Percentiles rank a stretch among this genome's conserved stretches.
Evolutionary conservation across 805 yeast genomes (phyloP).

Genomic region (Pichia paraexigua): DNA sequence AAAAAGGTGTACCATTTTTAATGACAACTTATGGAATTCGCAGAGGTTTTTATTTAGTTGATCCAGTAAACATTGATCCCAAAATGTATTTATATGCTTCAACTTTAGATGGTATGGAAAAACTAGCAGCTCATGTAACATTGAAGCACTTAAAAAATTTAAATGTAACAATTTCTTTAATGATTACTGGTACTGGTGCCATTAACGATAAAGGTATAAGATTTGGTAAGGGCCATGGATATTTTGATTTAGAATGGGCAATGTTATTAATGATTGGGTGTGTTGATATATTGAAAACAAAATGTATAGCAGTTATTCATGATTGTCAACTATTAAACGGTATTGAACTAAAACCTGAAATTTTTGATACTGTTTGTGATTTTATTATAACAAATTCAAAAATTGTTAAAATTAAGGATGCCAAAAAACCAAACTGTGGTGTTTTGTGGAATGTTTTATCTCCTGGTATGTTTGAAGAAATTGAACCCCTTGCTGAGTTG

Average conservation of each 20-base stretch:
- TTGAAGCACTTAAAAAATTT: conserved; percentile 14
- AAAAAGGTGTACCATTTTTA: conserved; percentile 20
- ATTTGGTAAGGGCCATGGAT: conserved; percentile 29
- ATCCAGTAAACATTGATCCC: conserved; percentile 19
- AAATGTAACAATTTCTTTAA: conserved; percentile 16
- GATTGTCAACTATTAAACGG: conserved; percentile 25
- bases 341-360: conserved; percentile 21
- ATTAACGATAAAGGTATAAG: conserved; percentile 25
- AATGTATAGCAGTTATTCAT: conserved; percentile 26
- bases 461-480: conserved; percentile 21
- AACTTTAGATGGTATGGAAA: conserved; percentile 27
- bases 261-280: conserved; percentile 23
- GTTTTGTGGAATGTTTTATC: conserved; percentile 24
- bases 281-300: conserved; percentile 14
- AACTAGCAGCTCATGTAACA: conserved; percentile 16
- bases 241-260: conserved; percentile 28
- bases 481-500: conserved; percentile 24
- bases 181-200: conserved; percentile 29
- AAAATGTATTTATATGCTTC: conserved; percentile 20
- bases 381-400: conserved; percentile 22
- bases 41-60: conserved; percentile 23
- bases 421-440: conserved; percentile 22
- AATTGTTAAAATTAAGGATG: conserved; percentile 13
- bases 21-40: conserved; percentile 27
- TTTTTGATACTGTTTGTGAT: conserved; percentile 28